A percentile compares a stretch with the other conserved stretches of the same genome.
These are phyloP conservation scores for Russula dissimulans DNA, from an alignment of 768 basidiomycete genomes.

Conservation along the genomic window DNA sequence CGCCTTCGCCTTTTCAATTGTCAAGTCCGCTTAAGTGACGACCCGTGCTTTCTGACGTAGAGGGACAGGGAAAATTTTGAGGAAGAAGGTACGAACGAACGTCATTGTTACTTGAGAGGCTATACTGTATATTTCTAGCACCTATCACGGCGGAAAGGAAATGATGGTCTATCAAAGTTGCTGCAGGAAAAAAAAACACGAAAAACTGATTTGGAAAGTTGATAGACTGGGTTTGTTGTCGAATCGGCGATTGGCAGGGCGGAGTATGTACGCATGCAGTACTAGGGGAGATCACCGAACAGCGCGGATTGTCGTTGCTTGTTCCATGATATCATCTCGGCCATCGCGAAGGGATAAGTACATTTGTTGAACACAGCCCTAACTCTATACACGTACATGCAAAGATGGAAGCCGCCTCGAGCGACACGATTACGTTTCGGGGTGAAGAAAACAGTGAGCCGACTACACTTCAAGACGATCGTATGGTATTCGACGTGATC, in stretches of 20 bases:
- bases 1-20: too few relatives aligned
- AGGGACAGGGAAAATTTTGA: background rate
- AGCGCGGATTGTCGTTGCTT: background rate
- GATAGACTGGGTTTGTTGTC: background rate
- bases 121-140: background rate
- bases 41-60: background rate
- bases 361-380: background rate
- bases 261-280: background rate
- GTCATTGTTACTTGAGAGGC: background rate
- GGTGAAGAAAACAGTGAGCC: background rate
- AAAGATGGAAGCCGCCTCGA: background rate
- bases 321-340: background rate
- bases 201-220: background rate
- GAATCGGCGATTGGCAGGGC: background rate
- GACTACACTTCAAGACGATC: background rate
- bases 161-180: background rate
- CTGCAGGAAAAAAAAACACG: background rate
- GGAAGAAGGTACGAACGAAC: background rate
- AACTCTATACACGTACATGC: background rate
- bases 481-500: slow-evolving; percentile 8
- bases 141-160: background rate
- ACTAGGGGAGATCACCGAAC: background rate
- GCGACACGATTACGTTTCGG: background rate
- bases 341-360: background rate
- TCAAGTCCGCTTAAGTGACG: background rate